A percentile compares a stretch with the other conserved stretches of the same genome.
phyloP scores from a whole-genome alignment of 2,329 filamentous ascomycete genomes.

The Teratosphaeria pseudoeucalypti region DNA sequence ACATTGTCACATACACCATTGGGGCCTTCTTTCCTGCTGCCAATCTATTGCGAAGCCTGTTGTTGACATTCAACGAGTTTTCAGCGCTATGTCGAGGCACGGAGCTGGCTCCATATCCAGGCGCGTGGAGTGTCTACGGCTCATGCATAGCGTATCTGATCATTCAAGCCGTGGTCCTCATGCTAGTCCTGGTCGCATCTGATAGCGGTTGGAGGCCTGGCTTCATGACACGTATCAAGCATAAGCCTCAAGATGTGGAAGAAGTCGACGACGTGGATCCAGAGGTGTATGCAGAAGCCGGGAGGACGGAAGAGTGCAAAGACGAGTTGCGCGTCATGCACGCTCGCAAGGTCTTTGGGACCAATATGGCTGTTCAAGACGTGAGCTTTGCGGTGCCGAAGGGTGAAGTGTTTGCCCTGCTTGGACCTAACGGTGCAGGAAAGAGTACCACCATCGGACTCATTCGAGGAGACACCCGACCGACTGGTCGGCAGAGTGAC shows the following conservation, averaged over 20 bases:
- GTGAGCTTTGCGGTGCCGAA: constrained; percentile 66
- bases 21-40: constrained; percentile 66
- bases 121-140: constrained; percentile 63
- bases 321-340: constrained; percentile 72
- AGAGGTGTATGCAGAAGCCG: constrained; percentile 56
- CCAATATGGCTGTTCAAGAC: constrained; percentile 73
- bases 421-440: constrained; percentile 69
- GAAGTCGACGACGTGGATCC: constrained; percentile 34
- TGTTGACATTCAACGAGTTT: constrained; percentile 74
- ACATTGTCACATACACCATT: constrained; percentile 65
- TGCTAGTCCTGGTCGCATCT: constrained; percentile 64
- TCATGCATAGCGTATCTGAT: constrained; percentile 77
- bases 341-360: constrained; percentile 68
- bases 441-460: constrained; percentile 85
- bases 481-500: constrained; percentile 60
- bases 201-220: constrained; percentile 60
- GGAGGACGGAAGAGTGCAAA: constrained; percentile 48
- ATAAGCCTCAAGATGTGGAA: constrained; percentile 33
- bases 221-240: constrained; percentile 42
- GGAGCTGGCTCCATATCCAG: constrained; percentile 56
- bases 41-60: constrained; percentile 62
- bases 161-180: constrained; percentile 60
- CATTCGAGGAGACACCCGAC: constrained; percentile 78
- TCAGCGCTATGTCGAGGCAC: constrained; percentile 61
- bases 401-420: constrained; percentile 76